Percentiles rank a stretch among this genome's conserved stretches.
phyloP scores from a whole-genome alignment of 164 flowering plant genomes.

The Annona cherimola region DNA sequence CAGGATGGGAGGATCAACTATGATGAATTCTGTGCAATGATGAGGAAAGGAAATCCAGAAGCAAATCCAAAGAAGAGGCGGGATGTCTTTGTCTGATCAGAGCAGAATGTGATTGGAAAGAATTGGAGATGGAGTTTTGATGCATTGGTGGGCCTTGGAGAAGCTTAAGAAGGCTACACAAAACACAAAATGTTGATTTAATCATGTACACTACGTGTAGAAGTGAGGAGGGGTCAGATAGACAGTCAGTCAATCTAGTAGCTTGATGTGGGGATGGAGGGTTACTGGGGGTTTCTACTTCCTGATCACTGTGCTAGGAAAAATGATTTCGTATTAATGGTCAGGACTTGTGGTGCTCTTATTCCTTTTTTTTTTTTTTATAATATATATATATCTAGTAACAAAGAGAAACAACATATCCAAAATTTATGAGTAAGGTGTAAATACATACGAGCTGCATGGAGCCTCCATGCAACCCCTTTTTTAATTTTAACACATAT shows the following conservation, averaged over 20 bases:
- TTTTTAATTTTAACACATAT: too few relatives aligned
- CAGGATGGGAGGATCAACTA: slow-evolving; percentile 88
- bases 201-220: slow-evolving; percentile 2
- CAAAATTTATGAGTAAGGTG: too few relatives aligned
- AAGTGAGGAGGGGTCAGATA: not conserved
- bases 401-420: too few relatives aligned
- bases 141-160: not conserved
- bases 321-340: not conserved
- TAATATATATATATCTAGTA: too few relatives aligned
- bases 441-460: too few relatives aligned
- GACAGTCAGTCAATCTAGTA: not conserved
- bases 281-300: not conserved
- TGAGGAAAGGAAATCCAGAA: slow-evolving; percentile 84
- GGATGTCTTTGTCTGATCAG: slow-evolving; percentile 26
- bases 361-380: not conserved
- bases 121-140: not conserved
- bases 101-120: not conserved
- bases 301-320: not conserved
- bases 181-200: not conserved
- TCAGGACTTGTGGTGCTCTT: not conserved
- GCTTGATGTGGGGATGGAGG: slow-evolving; percentile 4
- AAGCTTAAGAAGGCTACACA: not conserved
- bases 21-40: slow-evolving; percentile 85
- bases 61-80: slow-evolving; percentile 61
- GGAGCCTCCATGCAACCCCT: too few relatives aligned